A percentile compares a stretch with the other conserved stretches of the same genome.
Conservation (phyloP, 768 basidiomycete genomes). For the Mycena galopus region DNA sequence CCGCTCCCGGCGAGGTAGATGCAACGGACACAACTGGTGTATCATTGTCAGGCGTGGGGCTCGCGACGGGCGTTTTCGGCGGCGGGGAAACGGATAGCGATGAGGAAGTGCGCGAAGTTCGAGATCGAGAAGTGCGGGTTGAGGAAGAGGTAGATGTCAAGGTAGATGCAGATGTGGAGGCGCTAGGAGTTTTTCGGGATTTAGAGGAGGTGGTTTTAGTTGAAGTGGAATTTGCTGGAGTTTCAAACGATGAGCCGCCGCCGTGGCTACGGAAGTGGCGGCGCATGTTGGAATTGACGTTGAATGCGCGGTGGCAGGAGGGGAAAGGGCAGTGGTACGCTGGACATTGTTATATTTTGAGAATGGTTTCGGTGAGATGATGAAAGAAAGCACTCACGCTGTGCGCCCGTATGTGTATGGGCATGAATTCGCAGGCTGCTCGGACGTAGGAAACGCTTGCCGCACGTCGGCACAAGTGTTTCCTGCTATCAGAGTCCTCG, state of each 20-base stretch:
- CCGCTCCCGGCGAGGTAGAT: no score
- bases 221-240: background rate
- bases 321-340: constrained; percentile 85
- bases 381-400: constrained; percentile 58
- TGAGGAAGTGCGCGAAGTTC: background rate
- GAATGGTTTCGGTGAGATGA: background rate
- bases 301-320: constrained; percentile 81
- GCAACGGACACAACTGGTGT: no score
- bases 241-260: background rate
- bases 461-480: constrained; percentile 67
- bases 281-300: constrained; percentile 89
- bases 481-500: constrained; percentile 45
- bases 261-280: constrained; percentile 79
- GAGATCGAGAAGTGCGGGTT: background rate
- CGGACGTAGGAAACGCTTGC: constrained; percentile 76
- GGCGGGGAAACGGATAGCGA: background rate
- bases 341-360: background rate
- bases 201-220: background rate
- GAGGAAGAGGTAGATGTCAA: background rate
- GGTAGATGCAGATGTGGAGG: background rate
- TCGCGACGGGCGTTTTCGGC: background rate
- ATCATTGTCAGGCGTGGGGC: background rate
- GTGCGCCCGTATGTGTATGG: constrained; percentile 79
- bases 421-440: constrained; percentile 75
- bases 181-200: no score